Percentiles rank a stretch among this genome's conserved stretches.
Conservation (phyloP, 441 rosid genomes). For the Kokia cookei region DNA sequence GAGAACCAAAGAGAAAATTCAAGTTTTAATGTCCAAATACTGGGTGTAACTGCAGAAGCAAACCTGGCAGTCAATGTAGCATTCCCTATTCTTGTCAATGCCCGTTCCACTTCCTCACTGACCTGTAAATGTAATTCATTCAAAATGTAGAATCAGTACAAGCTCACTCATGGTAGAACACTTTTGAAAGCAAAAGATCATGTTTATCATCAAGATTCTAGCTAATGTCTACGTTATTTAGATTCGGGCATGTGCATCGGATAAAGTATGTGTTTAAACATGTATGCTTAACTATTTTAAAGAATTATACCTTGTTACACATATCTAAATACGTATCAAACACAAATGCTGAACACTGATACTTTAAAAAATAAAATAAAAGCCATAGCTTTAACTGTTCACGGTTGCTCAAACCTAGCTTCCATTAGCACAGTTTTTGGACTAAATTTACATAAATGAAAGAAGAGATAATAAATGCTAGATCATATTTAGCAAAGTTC, state of each 20-base stretch:
- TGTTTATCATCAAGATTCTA: background rate
- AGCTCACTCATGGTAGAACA: background rate
- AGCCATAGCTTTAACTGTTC: background rate
- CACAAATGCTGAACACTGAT: background rate
- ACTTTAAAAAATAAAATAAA: background rate
- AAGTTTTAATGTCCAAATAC: background rate
- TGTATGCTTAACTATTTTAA: background rate
- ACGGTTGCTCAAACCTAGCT: background rate
- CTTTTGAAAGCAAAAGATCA: background rate
- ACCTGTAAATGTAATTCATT: slow-evolving; percentile 42
- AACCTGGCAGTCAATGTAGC: slow-evolving; percentile 64
- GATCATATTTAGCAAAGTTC: background rate
- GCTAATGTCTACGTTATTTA: background rate
- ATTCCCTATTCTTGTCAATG: slow-evolving; percentile 72
- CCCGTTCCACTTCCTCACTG: slow-evolving; percentile 98
- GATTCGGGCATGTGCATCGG: background rate
- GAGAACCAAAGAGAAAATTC: background rate
- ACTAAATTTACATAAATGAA: background rate
- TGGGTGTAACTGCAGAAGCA: slow-evolving; percentile 1
- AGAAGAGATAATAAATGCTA: background rate
- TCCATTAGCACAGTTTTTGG: background rate
- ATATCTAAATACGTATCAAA: background rate
- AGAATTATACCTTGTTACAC: background rate
- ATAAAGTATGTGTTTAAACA: background rate
- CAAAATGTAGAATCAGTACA: slow-evolving; percentile 12